Conservation (phyloP, 768 basidiomycete genomes). For the Hypsizygus marmoreus region DNA sequence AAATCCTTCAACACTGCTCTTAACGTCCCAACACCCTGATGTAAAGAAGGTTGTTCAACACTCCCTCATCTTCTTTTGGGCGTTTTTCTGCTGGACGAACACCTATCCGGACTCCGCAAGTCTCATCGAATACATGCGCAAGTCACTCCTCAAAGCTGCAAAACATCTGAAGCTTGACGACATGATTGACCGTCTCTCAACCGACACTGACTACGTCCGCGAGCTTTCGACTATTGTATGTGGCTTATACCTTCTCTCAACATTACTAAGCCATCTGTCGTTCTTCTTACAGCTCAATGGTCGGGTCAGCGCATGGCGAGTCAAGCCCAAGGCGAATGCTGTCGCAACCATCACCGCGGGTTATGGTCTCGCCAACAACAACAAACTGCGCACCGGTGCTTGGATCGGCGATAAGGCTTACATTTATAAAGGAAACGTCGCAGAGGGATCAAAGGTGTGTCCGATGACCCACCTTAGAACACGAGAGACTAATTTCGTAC, state of each 20-base stretch:
- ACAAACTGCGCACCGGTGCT: not conserved
- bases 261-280: not conserved
- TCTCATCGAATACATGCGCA: not conserved
- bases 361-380: not conserved
- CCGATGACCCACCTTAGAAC: too few species aligned
- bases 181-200: not conserved
- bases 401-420: conserved; percentile 1
- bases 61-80: conserved; percentile 2
- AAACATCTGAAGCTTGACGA: conserved; percentile 1
- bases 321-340: not conserved
- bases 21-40: not conserved
- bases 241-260: not conserved
- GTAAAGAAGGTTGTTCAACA: not conserved
- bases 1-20: not conserved
- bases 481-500: too few species aligned
- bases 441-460: not conserved
- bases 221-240: conserved; percentile 1
- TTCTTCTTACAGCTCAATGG: conserved; percentile 3
- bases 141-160: conserved; percentile 3
- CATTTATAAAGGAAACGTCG: conserved; percentile 6
- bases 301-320: conserved; percentile 6
- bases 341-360: not conserved
- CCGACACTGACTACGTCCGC: not conserved
- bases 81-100: not conserved
- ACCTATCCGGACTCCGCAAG: not conserved